phyloP scores from a whole-genome alignment of 2,329 filamentous ascomycete species.

The Lachnellula cervina region DNA sequence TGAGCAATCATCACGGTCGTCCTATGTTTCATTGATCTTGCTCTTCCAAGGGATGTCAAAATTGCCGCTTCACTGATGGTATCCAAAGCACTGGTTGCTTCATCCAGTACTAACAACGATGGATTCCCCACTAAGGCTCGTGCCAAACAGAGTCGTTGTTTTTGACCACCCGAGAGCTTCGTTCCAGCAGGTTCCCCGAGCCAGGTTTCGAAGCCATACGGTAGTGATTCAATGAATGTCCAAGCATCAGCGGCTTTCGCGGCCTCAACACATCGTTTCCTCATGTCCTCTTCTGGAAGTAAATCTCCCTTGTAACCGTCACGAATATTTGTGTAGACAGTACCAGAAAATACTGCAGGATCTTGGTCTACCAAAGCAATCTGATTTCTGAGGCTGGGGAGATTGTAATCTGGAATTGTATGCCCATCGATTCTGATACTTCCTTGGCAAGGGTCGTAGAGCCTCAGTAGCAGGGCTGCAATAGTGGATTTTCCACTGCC shows the following conservation, averaged over 20 bases:
- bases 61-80: slow-evolving; percentile 53
- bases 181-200: slow-evolving; percentile 49
- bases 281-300: slow-evolving; percentile 15
- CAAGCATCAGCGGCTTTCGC: slow-evolving; percentile 55
- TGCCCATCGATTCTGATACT: slow-evolving; percentile 32
- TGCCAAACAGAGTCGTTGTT: slow-evolving; percentile 55
- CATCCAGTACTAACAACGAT: slow-evolving; percentile 54
- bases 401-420: slow-evolving; percentile 20
- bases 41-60: slow-evolving; percentile 36
- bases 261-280: slow-evolving; percentile 32
- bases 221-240: slow-evolving; percentile 48
- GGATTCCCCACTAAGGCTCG: slow-evolving; percentile 53
- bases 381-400: slow-evolving; percentile 16
- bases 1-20: slow-evolving; percentile 40
- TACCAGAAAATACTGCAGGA: slow-evolving; percentile 22
- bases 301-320: slow-evolving; percentile 35
- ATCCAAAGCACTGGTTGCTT: slow-evolving; percentile 57
- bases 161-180: slow-evolving; percentile 52
- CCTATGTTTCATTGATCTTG: slow-evolving; percentile 26
- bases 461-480: slow-evolving; percentile 37
- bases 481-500: slow-evolving; percentile 41
- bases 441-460: slow-evolving; percentile 45
- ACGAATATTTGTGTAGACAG: slow-evolving; percentile 47
- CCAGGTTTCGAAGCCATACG: slow-evolving; percentile 44
- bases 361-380: slow-evolving; percentile 26